Evolutionary conservation across 108 stramenopile species (phyloP), one percentile per base, ranked within the genome.

Genomic region (Cyclotella baltica): DNA sequence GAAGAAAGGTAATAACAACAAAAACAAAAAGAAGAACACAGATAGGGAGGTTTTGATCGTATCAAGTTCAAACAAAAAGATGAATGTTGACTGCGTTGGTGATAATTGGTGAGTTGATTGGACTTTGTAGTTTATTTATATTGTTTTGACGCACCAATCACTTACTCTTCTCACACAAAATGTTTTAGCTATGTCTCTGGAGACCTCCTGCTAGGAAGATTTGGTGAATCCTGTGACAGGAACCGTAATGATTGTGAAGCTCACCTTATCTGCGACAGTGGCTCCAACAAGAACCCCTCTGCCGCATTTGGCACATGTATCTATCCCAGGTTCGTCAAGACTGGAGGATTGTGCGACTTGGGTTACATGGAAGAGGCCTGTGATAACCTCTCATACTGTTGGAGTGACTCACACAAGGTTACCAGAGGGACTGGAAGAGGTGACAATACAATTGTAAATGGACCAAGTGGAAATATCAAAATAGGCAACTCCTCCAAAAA

Each of bases 41-140:
- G 72, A 72, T 61, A 62, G 73, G 19, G 62, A 73, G 48, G 73
- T 73, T 15, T 64, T 63, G 18, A 73, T 73, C 48, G 62, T 37
- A 8, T 23, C n/a, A 8, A 11, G 29, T 2, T 4, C 28, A 23
- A 34, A 25, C 0, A 37, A 35, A 34, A 52, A 18, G 33, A 25
- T 62, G 20, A 50, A 52, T 25, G 58, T 30, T 38, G 73, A 73
- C 64, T 73, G 73, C 30, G 51, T 61, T 52, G 51, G 36, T 6
- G 73, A 53, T 0, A 18, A 73, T 52, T 73, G 73, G 72, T 72
- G 18, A 72, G 72, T 61, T 3, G 25, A 0, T 18, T 11, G 18
- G 15, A 34, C 3, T 1, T 53, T 52, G 36, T 8, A 23, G 13
- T 62, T 3, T 61, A 47, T 62, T 47, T 30, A 11, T 61, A 5